Percentiles rank a stretch among this genome's conserved stretches.
These are phyloP conservation scores for Russula compacta DNA, from an alignment of 768 basidiomycete species.

Conservation along the genomic window DNA sequence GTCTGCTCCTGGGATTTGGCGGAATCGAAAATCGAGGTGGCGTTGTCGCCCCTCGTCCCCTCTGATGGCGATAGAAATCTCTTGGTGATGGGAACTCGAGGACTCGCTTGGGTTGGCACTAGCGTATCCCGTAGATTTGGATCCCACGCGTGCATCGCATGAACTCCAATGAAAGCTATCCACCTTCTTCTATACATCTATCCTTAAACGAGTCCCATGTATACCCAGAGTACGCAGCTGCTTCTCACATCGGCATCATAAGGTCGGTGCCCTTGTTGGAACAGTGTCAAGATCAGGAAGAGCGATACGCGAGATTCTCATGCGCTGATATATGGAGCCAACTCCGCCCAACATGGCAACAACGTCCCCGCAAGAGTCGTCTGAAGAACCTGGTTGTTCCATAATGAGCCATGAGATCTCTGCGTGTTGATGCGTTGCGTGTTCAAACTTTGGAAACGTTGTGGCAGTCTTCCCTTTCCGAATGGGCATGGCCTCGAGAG, in stretches of 20 bases:
- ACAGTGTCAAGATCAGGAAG: slow-evolving; percentile 5
- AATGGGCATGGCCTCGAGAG: slow-evolving; percentile 3
- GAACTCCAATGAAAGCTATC: neutral
- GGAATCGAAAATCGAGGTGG: neutral
- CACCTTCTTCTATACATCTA: no score
- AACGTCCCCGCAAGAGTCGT: neutral
- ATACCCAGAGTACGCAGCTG: neutral
- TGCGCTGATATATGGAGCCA: slow-evolving; percentile 5
- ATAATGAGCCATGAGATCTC: slow-evolving; percentile 1
- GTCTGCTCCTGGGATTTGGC: neutral
- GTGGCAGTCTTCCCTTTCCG: neutral
- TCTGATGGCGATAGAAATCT: neutral
- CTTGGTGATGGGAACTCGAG: neutral
- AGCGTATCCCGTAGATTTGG: neutral
- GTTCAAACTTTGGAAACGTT: slow-evolving; percentile 1
- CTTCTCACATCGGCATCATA: neutral
- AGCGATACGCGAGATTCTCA: slow-evolving; percentile 6
- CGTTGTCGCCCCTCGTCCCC: neutral
- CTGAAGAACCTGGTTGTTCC: slow-evolving; percentile 6
- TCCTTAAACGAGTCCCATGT: neutral
- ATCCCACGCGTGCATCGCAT: neutral
- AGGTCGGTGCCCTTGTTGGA: neutral
- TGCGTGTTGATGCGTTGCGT: slow-evolving; percentile 13
- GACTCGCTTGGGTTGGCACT: neutral
- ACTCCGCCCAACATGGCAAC: slow-evolving; percentile 1